Percentiles rank a stretch among this genome's conserved stretches.
These are phyloP conservation scores for Neonectria faginata DNA, from an alignment of 2,329 filamentous ascomycete genomes.

Conservation along the genomic window DNA sequence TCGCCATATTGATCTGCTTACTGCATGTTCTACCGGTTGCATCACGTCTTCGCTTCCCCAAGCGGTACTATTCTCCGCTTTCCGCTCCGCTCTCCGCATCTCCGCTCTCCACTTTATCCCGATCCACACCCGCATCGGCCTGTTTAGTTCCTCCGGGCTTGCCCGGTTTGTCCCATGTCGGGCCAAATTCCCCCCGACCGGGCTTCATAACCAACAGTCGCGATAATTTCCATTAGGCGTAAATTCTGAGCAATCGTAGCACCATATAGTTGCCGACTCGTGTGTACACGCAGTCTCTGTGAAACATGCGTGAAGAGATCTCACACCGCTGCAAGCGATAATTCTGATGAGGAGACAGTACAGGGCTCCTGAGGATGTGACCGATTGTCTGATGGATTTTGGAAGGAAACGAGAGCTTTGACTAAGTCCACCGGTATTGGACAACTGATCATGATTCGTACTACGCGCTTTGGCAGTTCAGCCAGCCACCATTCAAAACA, in stretches of 20 bases:
- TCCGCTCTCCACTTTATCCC: neutral
- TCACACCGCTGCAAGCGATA: neutral
- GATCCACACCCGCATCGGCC: neutral
- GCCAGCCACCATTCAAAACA: too few relatives aligned
- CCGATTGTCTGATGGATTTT: neutral
- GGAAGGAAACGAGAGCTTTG: neutral
- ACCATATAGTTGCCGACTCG: neutral
- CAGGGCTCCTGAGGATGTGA: too few relatives aligned
- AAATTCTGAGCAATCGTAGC: too few relatives aligned
- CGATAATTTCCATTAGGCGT: neutral
- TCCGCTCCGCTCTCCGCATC: too few relatives aligned
- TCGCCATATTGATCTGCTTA: neutral
- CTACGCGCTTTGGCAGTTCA: too few relatives aligned
- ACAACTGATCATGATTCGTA: too few relatives aligned
- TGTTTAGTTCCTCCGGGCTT: neutral
- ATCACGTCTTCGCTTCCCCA: too few relatives aligned
- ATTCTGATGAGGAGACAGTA: fast-evolving
- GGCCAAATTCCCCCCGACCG: neutral
- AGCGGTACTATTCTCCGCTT: neutral
- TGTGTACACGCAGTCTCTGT: neutral
- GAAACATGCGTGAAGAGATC: too few relatives aligned
- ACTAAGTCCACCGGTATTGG: too few relatives aligned
- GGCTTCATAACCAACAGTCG: neutral
- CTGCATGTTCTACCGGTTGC: too few relatives aligned
- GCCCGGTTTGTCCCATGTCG: neutral